phyloP scores from a whole-genome alignment of 2,329 filamentous ascomycete species.

The Penicillium sp. region DNA sequence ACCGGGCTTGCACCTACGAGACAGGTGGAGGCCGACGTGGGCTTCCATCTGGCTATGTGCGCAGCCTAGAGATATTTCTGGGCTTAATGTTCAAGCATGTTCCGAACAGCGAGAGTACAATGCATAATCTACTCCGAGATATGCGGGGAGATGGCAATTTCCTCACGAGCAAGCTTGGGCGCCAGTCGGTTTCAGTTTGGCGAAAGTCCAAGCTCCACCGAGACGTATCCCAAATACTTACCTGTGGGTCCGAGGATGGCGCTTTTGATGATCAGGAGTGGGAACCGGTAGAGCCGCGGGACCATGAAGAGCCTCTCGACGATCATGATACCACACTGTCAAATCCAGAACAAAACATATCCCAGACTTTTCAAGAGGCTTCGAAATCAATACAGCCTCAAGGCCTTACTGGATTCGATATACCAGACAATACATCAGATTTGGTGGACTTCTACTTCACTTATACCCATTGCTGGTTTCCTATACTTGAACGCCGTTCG shows the following conservation, averaged over 20 bases:
- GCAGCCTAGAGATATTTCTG: slow-evolving; percentile 66
- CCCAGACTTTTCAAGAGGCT: background rate
- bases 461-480: slow-evolving; percentile 72
- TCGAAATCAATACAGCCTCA: background rate
- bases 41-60: slow-evolving; percentile 72
- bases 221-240: slow-evolving; percentile 10
- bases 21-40: slow-evolving; percentile 54
- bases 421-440: slow-evolving; percentile 25
- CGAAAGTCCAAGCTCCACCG: slow-evolving; percentile 13
- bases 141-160: slow-evolving; percentile 11
- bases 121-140: slow-evolving; percentile 29
- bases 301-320: slow-evolving; percentile 2
- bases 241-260: slow-evolving; percentile 1
- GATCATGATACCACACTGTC: background rate
- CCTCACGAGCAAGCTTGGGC: slow-evolving; percentile 6
- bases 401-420: background rate
- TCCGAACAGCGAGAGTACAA: slow-evolving; percentile 54
- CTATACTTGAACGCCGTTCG: slow-evolving; percentile 64
- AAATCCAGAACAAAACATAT: background rate
- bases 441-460: slow-evolving; percentile 69
- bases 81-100: slow-evolving; percentile 63
- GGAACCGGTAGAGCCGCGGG: slow-evolving; percentile 4
- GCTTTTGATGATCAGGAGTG: slow-evolving; percentile 9
- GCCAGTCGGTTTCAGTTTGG: background rate
- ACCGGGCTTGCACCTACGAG: slow-evolving; percentile 19